phyloP scores from a whole-genome alignment of 2,329 filamentous ascomycete species.

The Sclerotinia spermophila region DNA sequence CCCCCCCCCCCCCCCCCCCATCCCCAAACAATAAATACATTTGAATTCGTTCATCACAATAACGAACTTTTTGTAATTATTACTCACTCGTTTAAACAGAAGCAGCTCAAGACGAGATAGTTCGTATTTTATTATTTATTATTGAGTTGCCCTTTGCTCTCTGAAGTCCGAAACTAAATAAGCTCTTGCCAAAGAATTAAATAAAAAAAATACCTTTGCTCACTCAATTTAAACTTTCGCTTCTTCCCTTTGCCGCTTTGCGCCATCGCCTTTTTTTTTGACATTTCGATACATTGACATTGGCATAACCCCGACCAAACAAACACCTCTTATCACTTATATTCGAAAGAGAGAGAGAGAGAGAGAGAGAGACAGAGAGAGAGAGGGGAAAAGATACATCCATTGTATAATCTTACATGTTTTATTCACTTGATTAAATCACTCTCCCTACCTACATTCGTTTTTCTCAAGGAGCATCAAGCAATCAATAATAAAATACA shows the following conservation, averaged over 20 bases:
- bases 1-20: neutral
- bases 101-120: neutral
- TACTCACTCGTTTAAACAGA: neutral
- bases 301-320: neutral
- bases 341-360: neutral
- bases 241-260: slow-evolving; percentile 4
- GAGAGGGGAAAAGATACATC: neutral
- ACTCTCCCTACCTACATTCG: neutral
- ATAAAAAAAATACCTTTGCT: neutral
- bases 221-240: neutral
- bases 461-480: neutral
- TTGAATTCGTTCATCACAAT: neutral
- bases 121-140: neutral
- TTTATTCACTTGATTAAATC: neutral
- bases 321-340: neutral
- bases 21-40: too few relatives aligned
- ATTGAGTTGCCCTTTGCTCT: too few relatives aligned
- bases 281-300: neutral
- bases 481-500: too few relatives aligned
- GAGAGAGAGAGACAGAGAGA: neutral
- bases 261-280: slow-evolving; percentile 6
- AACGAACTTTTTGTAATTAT: neutral
- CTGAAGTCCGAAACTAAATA: too few relatives aligned
- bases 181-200: neutral
- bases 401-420: neutral